A percentile compares a stretch with the other conserved stretches of the same genome.
These are phyloP conservation scores for Nakazawaea peltata DNA, from an alignment of 805 yeast genomes.

Conservation along the genomic window DNA sequence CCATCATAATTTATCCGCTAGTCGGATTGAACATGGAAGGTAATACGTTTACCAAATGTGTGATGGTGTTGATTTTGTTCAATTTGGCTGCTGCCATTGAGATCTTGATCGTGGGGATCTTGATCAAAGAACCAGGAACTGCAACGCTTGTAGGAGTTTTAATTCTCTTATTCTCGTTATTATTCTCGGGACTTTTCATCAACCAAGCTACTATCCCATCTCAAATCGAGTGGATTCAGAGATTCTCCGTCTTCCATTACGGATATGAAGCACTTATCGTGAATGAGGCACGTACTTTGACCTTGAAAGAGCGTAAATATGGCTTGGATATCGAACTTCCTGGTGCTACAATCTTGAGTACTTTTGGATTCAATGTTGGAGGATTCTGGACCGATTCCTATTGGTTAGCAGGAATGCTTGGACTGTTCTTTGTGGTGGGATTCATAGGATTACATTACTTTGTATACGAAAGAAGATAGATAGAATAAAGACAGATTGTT, in stretches of 20 bases:
- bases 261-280: constrained; percentile 91
- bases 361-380: constrained; percentile 87
- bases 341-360: constrained; percentile 92
- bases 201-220: constrained; percentile 55
- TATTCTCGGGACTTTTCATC: constrained; percentile 91
- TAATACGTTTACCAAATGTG: constrained; percentile 62
- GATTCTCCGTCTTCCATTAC: constrained; percentile 86
- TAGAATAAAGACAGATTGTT: no score
- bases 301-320: constrained; percentile 79
- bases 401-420: constrained; percentile 49
- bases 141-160: constrained; percentile 86
- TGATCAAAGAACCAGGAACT: constrained; percentile 83
- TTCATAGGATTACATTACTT: constrained; percentile 65
- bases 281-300: constrained; percentile 84
- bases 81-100: constrained; percentile 82
- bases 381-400: constrained; percentile 63
- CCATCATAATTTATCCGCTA: constrained; percentile 79
- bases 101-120: constrained; percentile 79
- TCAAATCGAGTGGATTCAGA: constrained; percentile 64
- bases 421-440: constrained; percentile 56
- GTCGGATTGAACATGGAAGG: constrained; percentile 81
- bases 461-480: constrained; percentile 65
- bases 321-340: constrained; percentile 95
- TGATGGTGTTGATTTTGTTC: constrained; percentile 67
- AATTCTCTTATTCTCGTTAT: constrained; percentile 71